Conservation (phyloP, 208 protist genomes). For the Herpetomonas tarakana region DNA sequence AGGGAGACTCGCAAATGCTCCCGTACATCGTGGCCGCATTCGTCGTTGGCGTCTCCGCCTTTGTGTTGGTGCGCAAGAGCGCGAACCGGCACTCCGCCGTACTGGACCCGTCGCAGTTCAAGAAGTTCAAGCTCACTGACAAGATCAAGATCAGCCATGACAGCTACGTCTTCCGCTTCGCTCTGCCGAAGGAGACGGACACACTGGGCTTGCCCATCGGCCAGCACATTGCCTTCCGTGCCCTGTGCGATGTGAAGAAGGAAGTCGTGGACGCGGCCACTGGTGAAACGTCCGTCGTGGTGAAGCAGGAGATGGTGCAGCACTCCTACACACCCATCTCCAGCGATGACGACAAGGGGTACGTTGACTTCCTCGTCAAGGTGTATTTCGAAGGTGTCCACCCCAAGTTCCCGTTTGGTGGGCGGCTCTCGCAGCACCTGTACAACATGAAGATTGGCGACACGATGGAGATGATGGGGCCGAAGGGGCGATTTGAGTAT, state of each 20-base stretch:
- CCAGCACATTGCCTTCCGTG: slow-evolving; percentile 70
- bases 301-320: slow-evolving; percentile 54
- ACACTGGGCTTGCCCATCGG: slow-evolving; percentile 80
- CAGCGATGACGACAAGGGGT: slow-evolving; percentile 83
- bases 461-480: slow-evolving; percentile 84
- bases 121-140: slow-evolving; percentile 51
- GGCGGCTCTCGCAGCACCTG: slow-evolving; percentile 88
- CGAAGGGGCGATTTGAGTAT: slow-evolving; percentile 90
- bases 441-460: slow-evolving; percentile 78
- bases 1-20: too few relatives aligned
- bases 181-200: slow-evolving; percentile 38
- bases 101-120: slow-evolving; percentile 50
- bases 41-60: slow-evolving; percentile 23
- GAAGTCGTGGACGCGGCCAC: slow-evolving; percentile 10
- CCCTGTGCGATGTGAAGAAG: slow-evolving; percentile 16
- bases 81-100: slow-evolving; percentile 16
- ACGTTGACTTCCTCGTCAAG: slow-evolving; percentile 93
- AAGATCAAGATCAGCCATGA: slow-evolving; percentile 67
- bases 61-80: slow-evolving; percentile 17
- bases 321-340: slow-evolving; percentile 92
- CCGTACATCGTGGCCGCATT: slow-evolving; percentile 13
- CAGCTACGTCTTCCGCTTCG: slow-evolving; percentile 81
- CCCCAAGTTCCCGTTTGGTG: slow-evolving; percentile 85
- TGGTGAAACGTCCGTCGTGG: slow-evolving; percentile 1
- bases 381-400: slow-evolving; percentile 85